Evolutionary conservation across 2,329 filamentous ascomycete genomes (phyloP).

Genomic region (Cordyceps javanica): DNA sequence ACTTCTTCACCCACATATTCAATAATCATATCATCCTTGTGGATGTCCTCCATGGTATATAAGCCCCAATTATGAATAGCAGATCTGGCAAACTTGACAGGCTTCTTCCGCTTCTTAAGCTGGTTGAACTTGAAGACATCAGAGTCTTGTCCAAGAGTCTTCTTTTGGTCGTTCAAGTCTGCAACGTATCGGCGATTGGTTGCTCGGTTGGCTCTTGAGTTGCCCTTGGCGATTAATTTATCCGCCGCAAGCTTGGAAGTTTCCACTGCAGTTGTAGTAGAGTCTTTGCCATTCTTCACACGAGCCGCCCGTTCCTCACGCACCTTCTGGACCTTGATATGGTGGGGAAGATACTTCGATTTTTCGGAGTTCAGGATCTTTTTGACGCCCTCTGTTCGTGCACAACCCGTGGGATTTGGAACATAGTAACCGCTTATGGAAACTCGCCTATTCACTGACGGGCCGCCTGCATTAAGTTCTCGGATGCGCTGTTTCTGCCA

Average conservation of each 20-base stretch:
- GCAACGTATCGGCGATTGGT: slow-evolving; percentile 93
- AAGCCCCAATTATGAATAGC: slow-evolving; percentile 99
- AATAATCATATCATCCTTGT: slow-evolving; percentile 98
- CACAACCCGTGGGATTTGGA: slow-evolving; percentile 75
- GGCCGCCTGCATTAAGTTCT: slow-evolving; percentile 42
- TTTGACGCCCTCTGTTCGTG: slow-evolving; percentile 87
- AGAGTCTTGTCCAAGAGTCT: slow-evolving; percentile 73
- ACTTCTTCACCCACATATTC: slow-evolving; percentile 99
- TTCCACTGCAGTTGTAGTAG: slow-evolving; percentile 59
- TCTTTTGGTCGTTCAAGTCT: slow-evolving; percentile 92
- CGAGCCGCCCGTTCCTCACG: slow-evolving; percentile 85
- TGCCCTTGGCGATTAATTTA: slow-evolving; percentile 77
- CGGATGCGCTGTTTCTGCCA: slow-evolving; percentile 52
- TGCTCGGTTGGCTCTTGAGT: slow-evolving; percentile 87
- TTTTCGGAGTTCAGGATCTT: slow-evolving; percentile 97
- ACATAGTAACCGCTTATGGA: slow-evolving; percentile 68
- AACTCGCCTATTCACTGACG: slow-evolving; percentile 27
- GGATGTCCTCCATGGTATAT: slow-evolving; percentile 95
- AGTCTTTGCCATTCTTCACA: slow-evolving; percentile 61
- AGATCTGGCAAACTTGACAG: slow-evolving; percentile 93
- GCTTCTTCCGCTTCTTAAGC: slow-evolving; percentile 98
- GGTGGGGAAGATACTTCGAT: slow-evolving; percentile 95
- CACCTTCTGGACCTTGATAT: slow-evolving; percentile 89
- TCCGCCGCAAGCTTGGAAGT: slow-evolving; percentile 69
- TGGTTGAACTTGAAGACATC: slow-evolving; percentile 97